phyloP scores from a whole-genome alignment of 2,329 filamentous ascomycete species.

The Thyridium curvatum region DNA sequence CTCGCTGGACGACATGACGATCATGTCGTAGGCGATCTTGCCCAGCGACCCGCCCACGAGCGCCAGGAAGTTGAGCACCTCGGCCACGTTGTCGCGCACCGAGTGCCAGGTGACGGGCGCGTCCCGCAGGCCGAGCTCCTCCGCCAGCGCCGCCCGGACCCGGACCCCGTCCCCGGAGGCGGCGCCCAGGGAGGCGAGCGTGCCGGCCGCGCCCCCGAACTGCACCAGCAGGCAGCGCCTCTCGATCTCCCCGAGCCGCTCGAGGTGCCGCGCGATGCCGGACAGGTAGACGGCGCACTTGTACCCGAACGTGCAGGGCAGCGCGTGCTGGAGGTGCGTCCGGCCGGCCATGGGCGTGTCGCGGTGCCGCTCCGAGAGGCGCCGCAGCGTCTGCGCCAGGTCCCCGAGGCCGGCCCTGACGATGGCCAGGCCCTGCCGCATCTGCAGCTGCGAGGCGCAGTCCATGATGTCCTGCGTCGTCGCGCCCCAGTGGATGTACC shows the following conservation, averaged over 20 bases:
- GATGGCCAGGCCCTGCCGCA: conserved; percentile 40
- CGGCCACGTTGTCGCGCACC: conserved; percentile 45
- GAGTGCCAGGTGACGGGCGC: conserved; percentile 53
- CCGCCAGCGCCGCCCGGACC: conserved; percentile 41
- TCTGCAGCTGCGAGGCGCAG: conserved; percentile 44
- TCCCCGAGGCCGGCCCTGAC: conserved; percentile 36
- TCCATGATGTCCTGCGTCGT: conserved; percentile 57
- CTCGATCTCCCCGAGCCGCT: conserved; percentile 39
- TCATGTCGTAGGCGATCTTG: conserved; percentile 49
- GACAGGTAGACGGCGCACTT: conserved; percentile 51
- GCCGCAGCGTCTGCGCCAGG: conserved; percentile 33
- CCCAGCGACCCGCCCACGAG: conserved; percentile 46
- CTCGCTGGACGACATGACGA: conserved; percentile 53
- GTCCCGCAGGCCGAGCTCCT: conserved; percentile 37
- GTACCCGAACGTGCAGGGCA: conserved; percentile 51
- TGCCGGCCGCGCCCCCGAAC: conserved; percentile 50
- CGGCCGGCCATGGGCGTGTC: conserved; percentile 51
- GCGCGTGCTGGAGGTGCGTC: conserved; percentile 51
- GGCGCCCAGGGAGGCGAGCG: conserved; percentile 46
- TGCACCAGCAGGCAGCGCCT: conserved; percentile 42
- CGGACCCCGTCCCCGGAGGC: conserved; percentile 31
- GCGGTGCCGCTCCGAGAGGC: conserved; percentile 35
- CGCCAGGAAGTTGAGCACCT: conserved; percentile 46
- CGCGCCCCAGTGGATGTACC: conserved; percentile 52
- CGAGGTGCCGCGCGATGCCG: conserved; percentile 37